Evolutionary conservation across 148 eudicot species (phyloP).

Genomic region (Silene latifolia): DNA sequence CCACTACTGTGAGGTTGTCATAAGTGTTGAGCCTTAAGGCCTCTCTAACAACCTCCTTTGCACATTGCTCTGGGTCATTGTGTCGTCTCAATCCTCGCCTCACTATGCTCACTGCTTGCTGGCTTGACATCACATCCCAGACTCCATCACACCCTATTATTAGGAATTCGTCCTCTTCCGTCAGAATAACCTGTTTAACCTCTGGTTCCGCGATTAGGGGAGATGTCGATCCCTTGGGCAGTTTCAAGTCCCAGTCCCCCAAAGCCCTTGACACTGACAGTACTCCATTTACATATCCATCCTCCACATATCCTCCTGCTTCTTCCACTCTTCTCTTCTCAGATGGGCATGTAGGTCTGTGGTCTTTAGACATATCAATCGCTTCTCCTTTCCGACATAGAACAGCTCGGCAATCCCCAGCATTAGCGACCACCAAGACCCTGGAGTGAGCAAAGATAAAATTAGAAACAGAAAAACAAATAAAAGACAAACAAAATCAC

Average conservation of each 20-base stretch:
- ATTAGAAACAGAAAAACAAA: neutral
- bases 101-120: conserved; percentile 69
- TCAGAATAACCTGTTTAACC: conserved; percentile 49
- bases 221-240: conserved; percentile 47
- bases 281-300: conserved; percentile 90
- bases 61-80: conserved; percentile 69
- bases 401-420: conserved; percentile 94
- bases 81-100: conserved; percentile 65
- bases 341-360: conserved; percentile 57
- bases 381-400: conserved; percentile 83
- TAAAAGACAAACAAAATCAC: neutral
- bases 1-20: conserved; percentile 70
- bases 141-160: conserved; percentile 89
- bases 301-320: conserved; percentile 76
- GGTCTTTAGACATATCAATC: conserved; percentile 83
- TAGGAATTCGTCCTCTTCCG: conserved; percentile 85
- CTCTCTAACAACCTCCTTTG: conserved; percentile 66
- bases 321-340: conserved; percentile 81
- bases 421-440: conserved; percentile 86
- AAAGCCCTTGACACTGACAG: conserved; percentile 84
- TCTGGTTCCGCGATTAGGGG: conserved; percentile 83
- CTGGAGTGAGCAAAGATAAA: conserved; percentile 27
- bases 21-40: conserved; percentile 61
- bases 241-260: conserved; percentile 93
- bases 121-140: conserved; percentile 90